Evolutionary conservation across 768 basidiomycete genomes (phyloP), one percentile per base, ranked within the genome.

Genomic region (Sporobolomyces pararoseus): DNA sequence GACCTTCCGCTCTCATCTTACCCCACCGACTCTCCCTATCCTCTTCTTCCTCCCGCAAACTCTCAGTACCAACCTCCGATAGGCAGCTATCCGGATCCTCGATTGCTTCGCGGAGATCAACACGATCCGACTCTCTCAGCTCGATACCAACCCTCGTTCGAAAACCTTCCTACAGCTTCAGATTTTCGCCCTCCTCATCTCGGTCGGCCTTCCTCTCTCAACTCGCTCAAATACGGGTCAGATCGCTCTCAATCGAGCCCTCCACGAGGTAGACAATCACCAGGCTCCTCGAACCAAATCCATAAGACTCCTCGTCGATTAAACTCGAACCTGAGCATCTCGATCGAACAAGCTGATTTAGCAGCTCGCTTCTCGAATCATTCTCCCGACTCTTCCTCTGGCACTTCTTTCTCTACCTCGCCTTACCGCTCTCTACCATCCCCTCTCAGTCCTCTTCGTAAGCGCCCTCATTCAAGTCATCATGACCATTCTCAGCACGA

Each of bases 251-350:
- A 46, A 3, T 29, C 58, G 58, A 59, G 42, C 9, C 42, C 58
- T 4, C 39, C 39, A 12, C 58, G 58, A 17, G 25, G 58, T 46
- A 6, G 39, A 27, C 58, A 4, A 5, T 44, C 58, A 7, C 4
- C 37, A 6, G 31, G 31, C 44, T 58, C 39, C 16, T 23, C 37
- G 7, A 13, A 32, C 21, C 55, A 25, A n/a, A n/a, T n/a, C n/a
- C n/a, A n/a, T n/a, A n/a, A n/a, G 21, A 46, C 58, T 19, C 58
- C 58, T 16, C 58, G 58, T 3, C 58, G 58, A 5, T 42, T 59
- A 39, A 42, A 46, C 27, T 59, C 58, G 58, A 59, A 59, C 29
- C 42, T 59, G 7, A 59, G 58, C 42, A 59, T 59, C 19, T 59
- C 58, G 42, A 44, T 59, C 58, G 58, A 59, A 7, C 58, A 42